A percentile compares a stretch with the other conserved stretches of the same genome.
These are phyloP conservation scores for Colletotrichum cuscutae DNA, from an alignment of 2,329 filamentous ascomycete species.

Conservation along the genomic window DNA sequence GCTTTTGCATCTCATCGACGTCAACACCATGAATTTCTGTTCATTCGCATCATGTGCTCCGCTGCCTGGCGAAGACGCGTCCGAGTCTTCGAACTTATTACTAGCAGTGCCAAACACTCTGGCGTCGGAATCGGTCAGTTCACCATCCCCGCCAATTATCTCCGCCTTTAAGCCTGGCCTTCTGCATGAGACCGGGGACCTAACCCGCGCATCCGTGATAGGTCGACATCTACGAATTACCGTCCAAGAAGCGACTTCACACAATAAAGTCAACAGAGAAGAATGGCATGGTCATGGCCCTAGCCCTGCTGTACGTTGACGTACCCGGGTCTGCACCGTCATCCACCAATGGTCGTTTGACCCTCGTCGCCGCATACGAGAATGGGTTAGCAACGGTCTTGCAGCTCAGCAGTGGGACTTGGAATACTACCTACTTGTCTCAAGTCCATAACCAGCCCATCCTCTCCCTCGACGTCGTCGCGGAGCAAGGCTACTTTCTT, in stretches of 20 bases:
- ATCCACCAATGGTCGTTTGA: constrained; percentile 50
- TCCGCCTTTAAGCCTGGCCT: constrained; percentile 20
- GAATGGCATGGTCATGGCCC: constrained; percentile 89
- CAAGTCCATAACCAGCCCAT: constrained; percentile 83
- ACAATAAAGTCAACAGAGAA: constrained; percentile 61
- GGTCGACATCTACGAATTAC: constrained; percentile 87
- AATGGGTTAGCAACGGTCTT: constrained; percentile 80
- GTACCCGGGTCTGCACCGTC: constrained; percentile 38
- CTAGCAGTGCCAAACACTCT: constrained; percentile 85
- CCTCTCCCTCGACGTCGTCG: constrained; percentile 74
- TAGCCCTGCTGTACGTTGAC: constrained; percentile 67
- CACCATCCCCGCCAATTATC: constrained; percentile 10
- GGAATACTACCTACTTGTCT: constrained; percentile 68
- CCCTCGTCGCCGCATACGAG: constrained; percentile 84
- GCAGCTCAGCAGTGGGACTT: constrained; percentile 56
- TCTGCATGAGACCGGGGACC: constrained; percentile 10
- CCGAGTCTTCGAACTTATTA: constrained; percentile 53
- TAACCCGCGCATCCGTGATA: constrained; percentile 40
- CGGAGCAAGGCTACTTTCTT: constrained; percentile 68
- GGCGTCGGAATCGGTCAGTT: constrained; percentile 73
- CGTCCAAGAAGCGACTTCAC: constrained; percentile 76
- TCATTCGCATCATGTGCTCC: constrained; percentile 74
- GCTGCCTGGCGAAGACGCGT: background rate
- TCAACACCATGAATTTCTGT: constrained; percentile 97
- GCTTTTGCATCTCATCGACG: constrained; percentile 84